Conservation (phyloP, 441 rosid species). For the Macaranga tanarius region DNA sequence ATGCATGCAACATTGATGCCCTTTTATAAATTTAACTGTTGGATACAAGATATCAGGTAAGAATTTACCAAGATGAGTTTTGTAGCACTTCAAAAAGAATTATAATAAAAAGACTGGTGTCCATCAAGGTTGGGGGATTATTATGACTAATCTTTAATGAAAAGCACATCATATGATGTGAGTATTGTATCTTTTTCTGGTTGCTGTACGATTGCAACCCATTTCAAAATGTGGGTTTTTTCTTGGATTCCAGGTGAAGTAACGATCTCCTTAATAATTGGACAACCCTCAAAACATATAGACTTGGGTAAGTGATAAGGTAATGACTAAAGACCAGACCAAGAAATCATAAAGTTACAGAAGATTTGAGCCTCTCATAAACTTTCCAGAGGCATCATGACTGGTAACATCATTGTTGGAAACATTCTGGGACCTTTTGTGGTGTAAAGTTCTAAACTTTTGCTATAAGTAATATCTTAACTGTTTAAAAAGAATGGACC, state of each 20-base stretch:
- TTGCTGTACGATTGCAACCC: not conserved
- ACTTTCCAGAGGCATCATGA: not conserved
- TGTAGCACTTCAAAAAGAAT: too few relatives aligned
- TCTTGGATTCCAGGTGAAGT: constrained; percentile 12
- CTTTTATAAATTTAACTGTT: too few relatives aligned
- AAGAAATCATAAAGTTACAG: not conserved
- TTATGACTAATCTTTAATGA: not conserved
- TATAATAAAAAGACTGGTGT: too few relatives aligned
- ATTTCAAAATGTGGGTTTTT: not conserved
- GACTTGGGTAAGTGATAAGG: not conserved
- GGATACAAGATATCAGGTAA: too few relatives aligned
- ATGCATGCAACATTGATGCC: too few relatives aligned
- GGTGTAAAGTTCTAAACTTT: not conserved
- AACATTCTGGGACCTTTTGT: not conserved
- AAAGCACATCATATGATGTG: not conserved
- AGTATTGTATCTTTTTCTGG: not conserved
- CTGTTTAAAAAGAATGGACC: not conserved
- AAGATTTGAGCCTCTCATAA: not conserved
- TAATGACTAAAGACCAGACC: not conserved
- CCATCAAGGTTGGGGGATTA: too few relatives aligned
- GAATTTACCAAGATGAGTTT: too few relatives aligned
- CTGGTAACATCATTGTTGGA: not conserved
- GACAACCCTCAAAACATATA: not conserved
- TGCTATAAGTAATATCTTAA: not conserved
- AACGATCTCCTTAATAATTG: not conserved